These are phyloP conservation scores for Xylaria sp. DNA, from an alignment of 2,329 filamentous ascomycete genomes.

Conservation along the genomic window DNA sequence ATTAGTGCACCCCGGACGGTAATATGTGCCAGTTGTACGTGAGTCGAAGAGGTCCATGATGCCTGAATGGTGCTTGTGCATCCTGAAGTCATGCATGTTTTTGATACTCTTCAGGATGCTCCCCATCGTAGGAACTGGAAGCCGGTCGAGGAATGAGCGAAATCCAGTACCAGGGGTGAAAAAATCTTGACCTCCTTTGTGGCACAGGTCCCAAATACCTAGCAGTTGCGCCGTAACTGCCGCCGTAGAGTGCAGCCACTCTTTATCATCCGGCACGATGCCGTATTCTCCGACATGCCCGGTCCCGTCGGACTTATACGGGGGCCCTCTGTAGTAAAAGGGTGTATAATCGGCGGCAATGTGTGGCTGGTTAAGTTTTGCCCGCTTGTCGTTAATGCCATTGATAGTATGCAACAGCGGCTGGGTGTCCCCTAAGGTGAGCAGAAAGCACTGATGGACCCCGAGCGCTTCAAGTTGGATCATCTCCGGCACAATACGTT, in stretches of 20 bases:
- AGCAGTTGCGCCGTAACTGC: slow-evolving; percentile 38
- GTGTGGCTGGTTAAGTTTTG: background rate
- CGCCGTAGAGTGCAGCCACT: slow-evolving; percentile 32
- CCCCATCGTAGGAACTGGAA: slow-evolving; percentile 39
- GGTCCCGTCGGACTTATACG: slow-evolving; percentile 16
- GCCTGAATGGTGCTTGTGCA: slow-evolving; percentile 1
- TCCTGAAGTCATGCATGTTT: slow-evolving; percentile 34
- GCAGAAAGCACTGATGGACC: slow-evolving; percentile 48
- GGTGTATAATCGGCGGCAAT: slow-evolving; percentile 38
- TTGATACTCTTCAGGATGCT: slow-evolving; percentile 41
- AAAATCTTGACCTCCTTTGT: slow-evolving; percentile 38
- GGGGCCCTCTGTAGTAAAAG: slow-evolving; percentile 42
- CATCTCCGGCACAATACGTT: slow-evolving; percentile 37
- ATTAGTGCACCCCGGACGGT: background rate
- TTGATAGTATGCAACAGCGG: slow-evolving; percentile 39
- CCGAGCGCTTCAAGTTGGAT: slow-evolving; percentile 42
- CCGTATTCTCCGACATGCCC: slow-evolving; percentile 43
- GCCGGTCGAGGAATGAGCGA: slow-evolving; percentile 44
- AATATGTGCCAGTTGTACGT: background rate
- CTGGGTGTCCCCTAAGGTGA: slow-evolving; percentile 43
- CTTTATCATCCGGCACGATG: slow-evolving; percentile 39
- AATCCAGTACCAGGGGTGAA: slow-evolving; percentile 44
- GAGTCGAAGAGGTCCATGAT: background rate
- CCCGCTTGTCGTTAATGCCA: slow-evolving; percentile 32
- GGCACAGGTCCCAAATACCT: slow-evolving; percentile 33